These are phyloP conservation scores for Lactifluus subvellereus DNA, from an alignment of 768 basidiomycete species.

Conservation along the genomic window DNA sequence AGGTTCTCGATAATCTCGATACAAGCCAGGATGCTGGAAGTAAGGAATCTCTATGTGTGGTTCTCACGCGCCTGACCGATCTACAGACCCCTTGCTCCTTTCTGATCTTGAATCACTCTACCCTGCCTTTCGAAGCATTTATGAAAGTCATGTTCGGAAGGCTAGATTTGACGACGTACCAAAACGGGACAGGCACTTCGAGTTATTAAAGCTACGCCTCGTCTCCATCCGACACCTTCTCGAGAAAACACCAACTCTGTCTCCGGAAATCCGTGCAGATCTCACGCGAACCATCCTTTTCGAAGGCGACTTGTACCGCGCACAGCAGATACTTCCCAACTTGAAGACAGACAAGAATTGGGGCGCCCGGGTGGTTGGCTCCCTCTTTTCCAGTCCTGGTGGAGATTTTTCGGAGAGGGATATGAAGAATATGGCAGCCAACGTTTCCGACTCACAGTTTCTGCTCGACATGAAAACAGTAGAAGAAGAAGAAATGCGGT, in stretches of 20 bases:
- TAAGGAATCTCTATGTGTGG: not conserved
- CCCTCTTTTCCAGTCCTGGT: not conserved
- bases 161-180: not conserved
- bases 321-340: not conserved
- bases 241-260: not conserved
- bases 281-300: not conserved
- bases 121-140: no score
- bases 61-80: not conserved
- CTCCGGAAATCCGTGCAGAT: not conserved
- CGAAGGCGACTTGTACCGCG: slow-evolving; percentile 12
- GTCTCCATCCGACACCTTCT: slow-evolving; percentile 3
- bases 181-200: not conserved
- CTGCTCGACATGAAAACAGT: slow-evolving; percentile 3
- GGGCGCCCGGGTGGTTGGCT: not conserved
- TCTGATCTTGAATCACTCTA: slow-evolving; percentile 6
- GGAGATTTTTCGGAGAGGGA: slow-evolving; percentile 1
- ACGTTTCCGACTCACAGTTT: slow-evolving; percentile 5
- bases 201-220: slow-evolving; percentile 4
- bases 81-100: not conserved
- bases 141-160: no score
- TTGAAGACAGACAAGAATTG: no score
- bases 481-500: not conserved
- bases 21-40: not conserved
- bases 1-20: no score
- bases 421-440: not conserved